Conservation (phyloP, 345 rosid species). For the Gossypium mustelinum region DNA sequence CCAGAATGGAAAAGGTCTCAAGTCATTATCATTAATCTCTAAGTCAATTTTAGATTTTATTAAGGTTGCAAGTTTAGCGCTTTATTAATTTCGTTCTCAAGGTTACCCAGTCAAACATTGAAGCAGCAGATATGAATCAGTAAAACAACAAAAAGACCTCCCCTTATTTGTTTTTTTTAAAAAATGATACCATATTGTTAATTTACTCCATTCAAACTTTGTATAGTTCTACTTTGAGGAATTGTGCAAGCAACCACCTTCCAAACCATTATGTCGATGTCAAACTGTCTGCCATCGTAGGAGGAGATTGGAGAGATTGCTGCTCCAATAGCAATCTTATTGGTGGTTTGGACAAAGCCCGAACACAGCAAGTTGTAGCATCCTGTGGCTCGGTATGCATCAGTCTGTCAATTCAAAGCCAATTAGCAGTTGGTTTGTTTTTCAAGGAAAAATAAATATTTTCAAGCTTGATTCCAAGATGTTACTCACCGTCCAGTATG, state of each 20-base stretch:
- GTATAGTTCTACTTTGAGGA: background rate
- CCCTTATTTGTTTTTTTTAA: background rate
- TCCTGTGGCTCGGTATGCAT: constrained; percentile 96
- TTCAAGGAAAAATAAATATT: background rate
- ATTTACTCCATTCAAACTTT: background rate
- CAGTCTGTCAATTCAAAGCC: constrained; percentile 46
- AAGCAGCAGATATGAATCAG: background rate
- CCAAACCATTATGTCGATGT: constrained; percentile 81
- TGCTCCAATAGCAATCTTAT: constrained; percentile 85
- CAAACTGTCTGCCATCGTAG: constrained; percentile 78
- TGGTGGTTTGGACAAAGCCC: constrained; percentile 91
- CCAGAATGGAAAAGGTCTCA: background rate
- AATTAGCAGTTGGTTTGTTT: background rate
- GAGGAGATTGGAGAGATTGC: constrained; percentile 92
- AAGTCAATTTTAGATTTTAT: background rate
- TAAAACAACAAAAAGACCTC: background rate
- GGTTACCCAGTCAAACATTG: background rate
- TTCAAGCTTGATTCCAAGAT: background rate
- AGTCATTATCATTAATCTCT: background rate
- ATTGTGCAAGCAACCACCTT: constrained; percentile 49
- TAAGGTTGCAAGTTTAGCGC: background rate
- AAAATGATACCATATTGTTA: background rate
- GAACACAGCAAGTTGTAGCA: constrained; percentile 94
- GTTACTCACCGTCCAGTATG: constrained; percentile 84
- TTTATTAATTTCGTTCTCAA: too few relatives aligned